Evolutionary conservation across 2,329 filamentous ascomycete genomes (phyloP), one percentile per base, ranked within the genome.

Genomic region (Colletotrichum camelliae): DNA sequence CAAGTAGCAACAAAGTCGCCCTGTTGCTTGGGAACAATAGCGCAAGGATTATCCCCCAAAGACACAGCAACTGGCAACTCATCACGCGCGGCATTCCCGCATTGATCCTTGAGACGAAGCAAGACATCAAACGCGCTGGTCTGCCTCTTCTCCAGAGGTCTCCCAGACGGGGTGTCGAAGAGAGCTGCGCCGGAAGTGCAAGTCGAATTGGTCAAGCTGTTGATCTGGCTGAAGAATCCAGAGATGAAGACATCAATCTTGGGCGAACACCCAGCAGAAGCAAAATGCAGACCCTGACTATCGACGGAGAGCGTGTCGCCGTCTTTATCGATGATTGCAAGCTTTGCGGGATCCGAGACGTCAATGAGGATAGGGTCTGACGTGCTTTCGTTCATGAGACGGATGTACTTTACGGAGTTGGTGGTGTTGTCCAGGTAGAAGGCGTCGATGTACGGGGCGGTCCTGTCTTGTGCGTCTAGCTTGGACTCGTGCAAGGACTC

Each of bases 401-500:
- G 83, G 15, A 86, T 66, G 58, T 82, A 85, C 2, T 85, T 65
- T 0, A 85, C 83, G 5, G 81, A 77, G 2, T 85, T 70, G 1
- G 81, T 82, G 18, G 82, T 79, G 4, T 77, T 78, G 27, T 83
- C 80, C 62, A 86, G 83, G 57, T 82, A 80, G 27, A 86, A 79
- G 0, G 85, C 82, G 65, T 86, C 83, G 5, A 86, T 81, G 61
- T 84, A 86, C 0, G 84, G 84, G 77, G 81, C 8, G 82, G 73
- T 7, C 80, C 80, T 16, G 79, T 77, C 27, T 1, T 69, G 68
- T 58, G 83, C 85, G 60, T 82, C 81, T n/a, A 86, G 65, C 6
- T 81, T 69, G 0, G 83, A 75, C 79, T 48, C 84, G 77, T 27
- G 80, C 70, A 15, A 79, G 68, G 65, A 67, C 9, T 67, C 43